Evolutionary conservation across 2,329 filamentous ascomycete species (phyloP).

Genomic region (Arachnopeziza araneosa): DNA sequence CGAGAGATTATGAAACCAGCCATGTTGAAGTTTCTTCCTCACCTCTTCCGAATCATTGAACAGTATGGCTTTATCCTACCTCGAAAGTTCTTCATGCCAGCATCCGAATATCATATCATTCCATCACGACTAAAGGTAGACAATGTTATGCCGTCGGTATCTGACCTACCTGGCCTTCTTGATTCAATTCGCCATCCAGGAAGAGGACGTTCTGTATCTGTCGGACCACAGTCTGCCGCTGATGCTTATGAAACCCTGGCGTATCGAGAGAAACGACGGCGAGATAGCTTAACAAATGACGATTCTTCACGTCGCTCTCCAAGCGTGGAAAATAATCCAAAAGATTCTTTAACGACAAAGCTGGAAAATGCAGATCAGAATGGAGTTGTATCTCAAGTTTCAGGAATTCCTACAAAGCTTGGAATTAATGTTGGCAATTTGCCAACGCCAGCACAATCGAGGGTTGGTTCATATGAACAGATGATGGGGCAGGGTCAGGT

Average conservation of each 20-base stretch:
- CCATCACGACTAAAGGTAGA: conserved; percentile 69
- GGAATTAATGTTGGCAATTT: conserved; percentile 35
- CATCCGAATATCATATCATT: conserved; percentile 84
- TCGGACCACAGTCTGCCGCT: conserved; percentile 91
- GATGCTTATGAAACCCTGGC: conserved; percentile 95
- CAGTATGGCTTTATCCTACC: conserved; percentile 73
- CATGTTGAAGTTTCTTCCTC: conserved; percentile 71
- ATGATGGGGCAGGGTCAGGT: conserved; percentile 66
- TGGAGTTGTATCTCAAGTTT: conserved; percentile 23
- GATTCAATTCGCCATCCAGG: conserved; percentile 75
- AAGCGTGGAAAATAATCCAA: background rate
- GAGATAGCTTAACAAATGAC: conserved; percentile 44
- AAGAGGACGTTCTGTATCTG: conserved; percentile 74
- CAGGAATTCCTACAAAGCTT: conserved; percentile 43
- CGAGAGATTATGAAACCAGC: conserved; percentile 82
- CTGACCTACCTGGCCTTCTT: conserved; percentile 76
- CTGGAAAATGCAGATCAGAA: conserved; percentile 13
- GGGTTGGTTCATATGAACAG: conserved; percentile 60
- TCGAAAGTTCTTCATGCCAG: conserved; percentile 83
- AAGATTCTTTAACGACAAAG: background rate
- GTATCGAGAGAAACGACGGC: conserved; percentile 69
- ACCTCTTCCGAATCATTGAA: conserved; percentile 82
- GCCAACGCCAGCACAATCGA: conserved; percentile 39
- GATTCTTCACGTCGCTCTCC: conserved; percentile 8
- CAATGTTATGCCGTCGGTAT: conserved; percentile 85